Base-by-base conservation (phyloP, 73 alveolate species). In the Durusdinium trenchii region DNA sequence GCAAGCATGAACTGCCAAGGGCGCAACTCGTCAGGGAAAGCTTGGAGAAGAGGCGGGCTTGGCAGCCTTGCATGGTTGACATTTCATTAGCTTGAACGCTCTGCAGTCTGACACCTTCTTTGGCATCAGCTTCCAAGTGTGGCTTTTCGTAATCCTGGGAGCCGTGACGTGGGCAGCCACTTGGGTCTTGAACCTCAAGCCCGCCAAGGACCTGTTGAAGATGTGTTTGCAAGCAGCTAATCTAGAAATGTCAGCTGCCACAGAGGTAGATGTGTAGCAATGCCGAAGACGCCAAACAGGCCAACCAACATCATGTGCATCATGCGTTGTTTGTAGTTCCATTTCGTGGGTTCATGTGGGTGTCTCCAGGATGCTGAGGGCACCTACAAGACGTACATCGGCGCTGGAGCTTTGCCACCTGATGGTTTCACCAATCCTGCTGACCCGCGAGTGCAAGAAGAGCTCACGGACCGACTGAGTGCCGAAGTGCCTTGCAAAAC, bases 361-460 rank as follows among this genome's bases (percentile, higher is more conserved):
- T n/a, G 60, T 45, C 57, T 14, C 10, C 84, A 91, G 98, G 98
- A 91, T 43, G 98, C 98, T 45, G 98, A 91, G 76, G 98, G 98
- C 86, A 91, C 98, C 76, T 91, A 91, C 60, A 91, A 52, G 98
- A 91, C 98, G 60, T 91, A 91, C 98, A 69, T 91, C 89, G 98
- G 98, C 20, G 98, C 90, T n/a, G 98, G 98, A 2, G 98, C 98
- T 20, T 45, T 91, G 98, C 98, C 98, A 36, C 98, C 98, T 3
- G 98, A 91, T 71, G 98, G 98, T 64, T 91, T 91, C 98, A 91
- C 98, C 98, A 91, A 91, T 78, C 98, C 98, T 6, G 98, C 98
- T 7, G 98, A 91, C 60, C 98, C 98, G 3, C 87, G 98, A 20
- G 98, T 91, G 45, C 90, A 67, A 32, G 98, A 91, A 69, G 98